Base-by-base conservation (phyloP, 345 rosid genomes). In the Laguncularia racemosa region DNA sequence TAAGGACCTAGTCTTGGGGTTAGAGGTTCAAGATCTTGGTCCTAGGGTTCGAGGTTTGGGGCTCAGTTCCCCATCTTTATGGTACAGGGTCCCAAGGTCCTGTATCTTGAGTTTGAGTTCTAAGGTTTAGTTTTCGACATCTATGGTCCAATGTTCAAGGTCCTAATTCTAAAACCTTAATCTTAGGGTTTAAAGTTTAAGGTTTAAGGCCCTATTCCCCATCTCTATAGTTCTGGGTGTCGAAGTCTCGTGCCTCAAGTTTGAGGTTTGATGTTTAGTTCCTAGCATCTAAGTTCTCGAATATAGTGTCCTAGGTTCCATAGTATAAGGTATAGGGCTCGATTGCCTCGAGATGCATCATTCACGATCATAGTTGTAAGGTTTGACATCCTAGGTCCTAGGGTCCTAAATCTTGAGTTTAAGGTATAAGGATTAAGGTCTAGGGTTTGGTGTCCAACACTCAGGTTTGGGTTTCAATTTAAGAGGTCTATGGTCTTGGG, bases 361-460 rank as follows among this genome's bases (percentile, higher is more conserved):
- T n/a, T n/a, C n/a, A 13, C 50, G 75, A 65, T 56, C 61, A n/a
- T n/a, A n/a, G n/a, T n/a, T n/a, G n/a, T 52, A 28, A 58, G 72
- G 60, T 62, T 67, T 63, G 53, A 66, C 72, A 68, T 59, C 63
- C 63, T 44, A 62, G 72, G 76, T 67, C 67, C 59, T 59, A 50
- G 66, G 69, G 66, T 71, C 67, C 62, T 46, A 67, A 65, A 56
- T n/a, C n/a, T n/a, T n/a, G n/a, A n/a, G 46, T 60, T 53, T 16
- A 48, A 55, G 65, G 59, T 56, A 54, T 49, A 15, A 57, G 66
- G 63, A 28, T 59, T 52, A 23, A 57, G 71, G 60, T 55, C 61
- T 54, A 56, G 71, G 71, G 52, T 51, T 66, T 46, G 14, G 51
- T 53, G 71, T 58, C 60, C 59, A 49, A 23, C 58, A 64, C 44